Base-by-base conservation (phyloP, 2,329 filamentous ascomycete species). In the Ophioceras dolichostomum region DNA sequence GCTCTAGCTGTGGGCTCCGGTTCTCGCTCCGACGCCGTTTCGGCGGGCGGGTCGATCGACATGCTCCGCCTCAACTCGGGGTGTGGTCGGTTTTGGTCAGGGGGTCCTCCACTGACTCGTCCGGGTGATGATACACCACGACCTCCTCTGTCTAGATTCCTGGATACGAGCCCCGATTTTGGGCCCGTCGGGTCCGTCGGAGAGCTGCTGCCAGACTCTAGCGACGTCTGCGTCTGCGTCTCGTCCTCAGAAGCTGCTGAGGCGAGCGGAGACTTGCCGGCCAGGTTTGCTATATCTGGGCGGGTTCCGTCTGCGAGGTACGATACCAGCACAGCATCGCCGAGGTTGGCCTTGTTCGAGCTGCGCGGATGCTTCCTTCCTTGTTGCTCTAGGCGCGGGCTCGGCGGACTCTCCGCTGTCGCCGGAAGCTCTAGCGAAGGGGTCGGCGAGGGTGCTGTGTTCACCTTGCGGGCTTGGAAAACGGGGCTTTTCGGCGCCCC, bases 321-420 rank as follows among this genome's bases (percentile, higher is more conserved):
- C 40, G 63, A 59, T 44, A 89, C 68, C 55, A 89, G 66, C 45
- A 84, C 76, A 47, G 67, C 73, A 68, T 83, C 76, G 48, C 71
- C 74, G 52, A 72, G 71, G 48, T 62, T 73, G 30, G 70, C 63
- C 45, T 58, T 64, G 43, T 50, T 47, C 41, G 39, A 53, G 44
- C 30, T 13, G 18, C 17, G 8, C 17, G 21, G n/a, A n/a, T n/a
- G 10, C 17, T 36, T 36, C 16, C 24, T 13, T 33, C 16, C 31
- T 33, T 17, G 18, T 36, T 13, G 14, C 14, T 10, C 34, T 17
- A 18, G 34, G 19, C 17, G 28, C 10, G 10, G 13, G n/a, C n/a
- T n/a, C n/a, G n/a, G n/a, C n/a, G n/a, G n/a, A n/a, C n/a, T 30
- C 26, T 5, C 30, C 27, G 18, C 14, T 24, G 17, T n/a, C 34